Percentiles rank a stretch among this genome's conserved stretches.
phyloP scores from a whole-genome alignment of 441 rosid genomes.

The Populus hybrid region DNA sequence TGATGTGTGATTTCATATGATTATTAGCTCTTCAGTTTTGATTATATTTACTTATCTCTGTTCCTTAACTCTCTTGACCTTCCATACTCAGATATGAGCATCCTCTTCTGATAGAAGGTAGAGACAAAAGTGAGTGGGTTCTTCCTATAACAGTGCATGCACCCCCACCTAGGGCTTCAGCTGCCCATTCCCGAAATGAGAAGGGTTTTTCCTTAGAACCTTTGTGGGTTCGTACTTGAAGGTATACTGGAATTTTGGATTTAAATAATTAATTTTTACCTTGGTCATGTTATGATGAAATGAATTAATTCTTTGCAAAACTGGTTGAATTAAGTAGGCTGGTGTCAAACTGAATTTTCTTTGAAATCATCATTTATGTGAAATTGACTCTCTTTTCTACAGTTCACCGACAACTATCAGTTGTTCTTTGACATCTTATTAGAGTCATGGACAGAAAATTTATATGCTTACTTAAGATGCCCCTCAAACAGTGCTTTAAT shows the following conservation, averaged over 20 bases:
- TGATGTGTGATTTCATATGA: background rate
- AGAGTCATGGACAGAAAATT: background rate
- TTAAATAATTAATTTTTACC: background rate
- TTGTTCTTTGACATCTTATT: no score
- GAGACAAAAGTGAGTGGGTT: slow-evolving; percentile 90
- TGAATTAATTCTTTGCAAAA: background rate
- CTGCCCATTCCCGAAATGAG: slow-evolving; percentile 50
- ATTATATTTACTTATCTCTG: background rate
- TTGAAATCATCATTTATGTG: background rate
- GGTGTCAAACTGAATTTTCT: background rate
- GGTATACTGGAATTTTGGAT: background rate
- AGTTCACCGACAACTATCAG: background rate
- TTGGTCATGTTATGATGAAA: background rate
- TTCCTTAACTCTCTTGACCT: slow-evolving; percentile 1
- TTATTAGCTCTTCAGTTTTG: background rate
- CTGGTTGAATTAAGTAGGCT: background rate
- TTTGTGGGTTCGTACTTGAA: slow-evolving; percentile 61
- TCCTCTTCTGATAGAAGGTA: slow-evolving; percentile 72
- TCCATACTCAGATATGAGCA: slow-evolving; percentile 70
- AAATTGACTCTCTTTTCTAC: background rate
- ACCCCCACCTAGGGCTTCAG: slow-evolving; percentile 61
- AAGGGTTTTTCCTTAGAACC: slow-evolving; percentile 67
- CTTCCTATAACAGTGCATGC: slow-evolving; percentile 93
- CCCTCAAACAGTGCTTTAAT: background rate
- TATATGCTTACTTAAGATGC: background rate